phyloP scores from a whole-genome alignment of 73 alveolate genomes.

The Tetrahymena thermophila region DNA sequence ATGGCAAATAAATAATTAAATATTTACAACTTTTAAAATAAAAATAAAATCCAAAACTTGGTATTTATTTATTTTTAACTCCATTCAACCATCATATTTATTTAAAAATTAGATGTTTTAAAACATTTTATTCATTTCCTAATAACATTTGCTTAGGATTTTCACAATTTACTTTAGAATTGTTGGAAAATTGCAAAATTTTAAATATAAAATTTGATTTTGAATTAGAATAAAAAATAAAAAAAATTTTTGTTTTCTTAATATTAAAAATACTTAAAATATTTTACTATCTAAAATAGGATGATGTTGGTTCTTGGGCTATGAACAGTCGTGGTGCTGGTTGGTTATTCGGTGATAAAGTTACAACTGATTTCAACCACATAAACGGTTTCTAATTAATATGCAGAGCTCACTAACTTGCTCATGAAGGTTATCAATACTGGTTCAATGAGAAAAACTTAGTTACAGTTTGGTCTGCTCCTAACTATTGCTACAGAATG shows the following conservation, averaged over 20 bases:
- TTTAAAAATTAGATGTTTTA: too few relatives aligned
- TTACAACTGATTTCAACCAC: slow-evolving; percentile 70
- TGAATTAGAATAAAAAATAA: too few relatives aligned
- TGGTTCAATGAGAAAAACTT: slow-evolving; percentile 69
- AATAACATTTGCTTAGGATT: too few relatives aligned
- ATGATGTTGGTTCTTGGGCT: slow-evolving; percentile 58
- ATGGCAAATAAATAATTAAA: neutral
- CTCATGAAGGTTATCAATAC: slow-evolving; percentile 81
- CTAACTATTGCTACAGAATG: slow-evolving; percentile 89
- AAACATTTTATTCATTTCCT: neutral
- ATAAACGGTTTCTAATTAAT: slow-evolving; percentile 71
- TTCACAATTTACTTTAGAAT: too few relatives aligned
- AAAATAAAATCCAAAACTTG: too few relatives aligned
- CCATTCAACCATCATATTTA: neutral
- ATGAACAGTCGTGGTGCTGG: slow-evolving; percentile 71
- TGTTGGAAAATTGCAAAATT: too few relatives aligned
- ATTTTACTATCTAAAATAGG: neutral
- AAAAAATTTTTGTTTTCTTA: too few relatives aligned
- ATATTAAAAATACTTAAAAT: too few relatives aligned
- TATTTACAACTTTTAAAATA: neutral
- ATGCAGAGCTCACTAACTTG: slow-evolving; percentile 91
- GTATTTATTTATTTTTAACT: neutral
- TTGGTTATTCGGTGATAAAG: slow-evolving; percentile 69
- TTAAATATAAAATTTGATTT: too few relatives aligned
- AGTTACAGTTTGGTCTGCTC: slow-evolving; percentile 92